These are phyloP conservation scores for Salvia rosmarinus DNA, from an alignment of 257 asterid genomes.

Conservation along the genomic window DNA sequence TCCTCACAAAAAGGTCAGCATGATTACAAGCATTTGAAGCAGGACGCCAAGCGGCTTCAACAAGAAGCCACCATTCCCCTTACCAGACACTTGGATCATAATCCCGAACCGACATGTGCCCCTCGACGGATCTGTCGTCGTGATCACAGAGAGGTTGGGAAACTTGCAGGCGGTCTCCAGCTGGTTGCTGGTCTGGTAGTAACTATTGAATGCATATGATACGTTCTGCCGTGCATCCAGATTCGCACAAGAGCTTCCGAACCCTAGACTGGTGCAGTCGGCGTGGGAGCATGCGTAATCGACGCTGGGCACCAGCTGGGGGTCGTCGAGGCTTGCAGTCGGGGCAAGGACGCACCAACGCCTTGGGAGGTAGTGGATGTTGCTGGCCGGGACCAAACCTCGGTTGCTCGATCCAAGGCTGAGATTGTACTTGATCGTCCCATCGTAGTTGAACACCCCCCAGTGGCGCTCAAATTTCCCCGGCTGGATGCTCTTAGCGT, in stretches of 20 bases:
- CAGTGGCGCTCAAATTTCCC: slow-evolving; percentile 87
- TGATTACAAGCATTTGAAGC: slow-evolving; percentile 38
- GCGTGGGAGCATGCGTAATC: slow-evolving; percentile 63
- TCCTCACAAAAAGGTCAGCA: slow-evolving; percentile 41
- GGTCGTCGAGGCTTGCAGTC: slow-evolving; percentile 50
- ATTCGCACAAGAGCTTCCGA: slow-evolving; percentile 57
- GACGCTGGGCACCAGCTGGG: slow-evolving; percentile 58
- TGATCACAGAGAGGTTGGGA: slow-evolving; percentile 59
- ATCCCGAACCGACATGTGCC: slow-evolving; percentile 63
- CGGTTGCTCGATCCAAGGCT: slow-evolving; percentile 47
- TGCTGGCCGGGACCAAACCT: slow-evolving; percentile 48
- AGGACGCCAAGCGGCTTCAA: slow-evolving; percentile 33
- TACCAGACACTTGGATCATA: slow-evolving; percentile 51
- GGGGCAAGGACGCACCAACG: slow-evolving; percentile 68
- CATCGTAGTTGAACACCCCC: slow-evolving; percentile 75
- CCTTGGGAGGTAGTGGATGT: slow-evolving; percentile 47
- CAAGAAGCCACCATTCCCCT: slow-evolving; percentile 35
- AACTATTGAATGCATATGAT: slow-evolving; percentile 73
- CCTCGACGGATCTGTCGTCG: slow-evolving; percentile 57
- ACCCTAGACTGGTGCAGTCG: slow-evolving; percentile 76
- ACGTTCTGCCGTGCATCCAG: slow-evolving; percentile 52
- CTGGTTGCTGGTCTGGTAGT: slow-evolving; percentile 65
- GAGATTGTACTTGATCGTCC: slow-evolving; percentile 68
- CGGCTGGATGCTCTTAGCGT: slow-evolving; percentile 73
- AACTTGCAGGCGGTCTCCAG: slow-evolving; percentile 61